Percentiles rank a stretch among this genome's conserved stretches.
Conservation (phyloP, 176 grass and related monocot genomes). For the Aegilops sharonensis region DNA sequence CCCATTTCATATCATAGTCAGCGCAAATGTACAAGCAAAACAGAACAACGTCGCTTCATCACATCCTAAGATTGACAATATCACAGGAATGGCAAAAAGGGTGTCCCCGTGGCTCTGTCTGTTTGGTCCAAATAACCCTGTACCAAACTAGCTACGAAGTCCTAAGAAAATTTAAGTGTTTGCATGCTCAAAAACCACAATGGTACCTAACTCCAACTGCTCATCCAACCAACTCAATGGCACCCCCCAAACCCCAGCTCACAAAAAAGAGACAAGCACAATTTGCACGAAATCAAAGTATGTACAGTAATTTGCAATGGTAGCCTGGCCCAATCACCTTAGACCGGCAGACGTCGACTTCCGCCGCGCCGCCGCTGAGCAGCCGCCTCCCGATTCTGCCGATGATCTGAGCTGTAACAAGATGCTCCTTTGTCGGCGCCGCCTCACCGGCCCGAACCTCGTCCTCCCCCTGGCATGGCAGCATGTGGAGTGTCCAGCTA, state of each 20-base stretch:
- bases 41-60: slow-evolving; percentile 8
- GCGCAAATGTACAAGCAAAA: not conserved
- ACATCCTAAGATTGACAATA: not conserved
- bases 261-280: not conserved
- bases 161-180: not conserved
- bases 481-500: slow-evolving; percentile 67
- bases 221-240: not conserved
- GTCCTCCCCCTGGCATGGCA: slow-evolving; percentile 50
- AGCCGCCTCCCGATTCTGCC: slow-evolving; percentile 51
- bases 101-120: not conserved
- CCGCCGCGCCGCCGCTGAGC: slow-evolving; percentile 32
- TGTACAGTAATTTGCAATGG: not conserved
- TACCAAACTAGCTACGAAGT: not conserved
- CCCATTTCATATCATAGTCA: not conserved
- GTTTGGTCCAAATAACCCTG: not conserved
- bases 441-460: not conserved
- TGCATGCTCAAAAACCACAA: not conserved
- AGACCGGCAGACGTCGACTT: slow-evolving; percentile 30
- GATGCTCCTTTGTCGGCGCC: slow-evolving; percentile 23
- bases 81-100: not conserved
- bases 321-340: slow-evolving; percentile 45
- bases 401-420: slow-evolving; percentile 26
- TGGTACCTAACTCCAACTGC: not conserved
- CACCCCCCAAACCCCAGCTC: no score
- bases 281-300: not conserved